Conservation (phyloP, 495 filamentous ascomycete genomes). For the Evansstolkia leycettana region DNA sequence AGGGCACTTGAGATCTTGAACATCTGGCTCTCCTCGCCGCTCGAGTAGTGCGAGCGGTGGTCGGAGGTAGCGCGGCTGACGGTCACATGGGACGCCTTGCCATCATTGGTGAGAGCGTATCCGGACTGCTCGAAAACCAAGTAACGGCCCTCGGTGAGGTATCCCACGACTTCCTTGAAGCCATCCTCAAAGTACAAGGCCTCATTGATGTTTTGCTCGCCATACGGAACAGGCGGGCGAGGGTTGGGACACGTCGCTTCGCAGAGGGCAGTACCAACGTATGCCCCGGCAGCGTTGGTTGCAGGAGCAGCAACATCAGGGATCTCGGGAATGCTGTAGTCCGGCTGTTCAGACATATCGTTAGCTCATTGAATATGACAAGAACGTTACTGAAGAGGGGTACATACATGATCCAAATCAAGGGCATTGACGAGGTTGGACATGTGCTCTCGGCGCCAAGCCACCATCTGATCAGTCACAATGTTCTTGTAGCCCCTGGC, state of each 20-base stretch:
- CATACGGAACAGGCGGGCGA: constrained; percentile 37
- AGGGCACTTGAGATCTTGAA: constrained; percentile 38
- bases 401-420: constrained; percentile 32
- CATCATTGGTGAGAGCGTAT: constrained; percentile 18
- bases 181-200: constrained; percentile 34
- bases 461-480: constrained; percentile 33
- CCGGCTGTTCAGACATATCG: constrained; percentile 18
- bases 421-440: constrained; percentile 40
- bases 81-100: constrained; percentile 9
- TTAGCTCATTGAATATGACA: background rate
- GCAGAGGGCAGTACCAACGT: constrained; percentile 32
- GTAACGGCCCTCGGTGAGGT: constrained; percentile 41
- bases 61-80: constrained; percentile 17
- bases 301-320: constrained; percentile 29
- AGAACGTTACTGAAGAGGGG: background rate
- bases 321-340: constrained; percentile 31
- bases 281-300: constrained; percentile 20
- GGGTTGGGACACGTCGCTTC: constrained; percentile 19
- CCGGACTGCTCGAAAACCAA: constrained; percentile 22
- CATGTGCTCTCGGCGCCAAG: constrained; percentile 43
- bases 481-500: constrained; percentile 38
- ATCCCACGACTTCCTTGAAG: constrained; percentile 39
- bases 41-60: constrained; percentile 28
- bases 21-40: constrained; percentile 21
- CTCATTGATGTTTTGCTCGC: constrained; percentile 21